A percentile compares a stretch with the other conserved stretches of the same genome.
phyloP scores from a whole-genome alignment of 148 eudicot species.

The Limonium bicolor region DNA sequence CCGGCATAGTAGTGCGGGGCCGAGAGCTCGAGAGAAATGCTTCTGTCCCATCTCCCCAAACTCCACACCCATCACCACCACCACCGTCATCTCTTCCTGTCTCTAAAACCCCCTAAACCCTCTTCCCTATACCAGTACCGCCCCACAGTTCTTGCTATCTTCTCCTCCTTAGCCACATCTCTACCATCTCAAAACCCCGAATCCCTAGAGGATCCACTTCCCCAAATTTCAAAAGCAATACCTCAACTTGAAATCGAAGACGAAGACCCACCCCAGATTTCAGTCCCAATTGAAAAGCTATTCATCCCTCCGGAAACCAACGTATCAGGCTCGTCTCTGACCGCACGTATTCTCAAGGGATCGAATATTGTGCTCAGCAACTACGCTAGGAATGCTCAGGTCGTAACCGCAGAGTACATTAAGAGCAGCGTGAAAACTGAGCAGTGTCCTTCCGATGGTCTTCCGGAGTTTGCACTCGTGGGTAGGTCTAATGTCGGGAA shows the following conservation, averaged over 20 bases:
- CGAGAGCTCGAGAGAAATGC: too few relatives aligned
- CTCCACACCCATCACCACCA: too few relatives aligned
- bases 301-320: slow-evolving; percentile 86
- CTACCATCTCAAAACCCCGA: too few relatives aligned
- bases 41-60: slow-evolving; percentile 16
- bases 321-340: slow-evolving; percentile 16
- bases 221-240: too few relatives aligned
- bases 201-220: background rate
- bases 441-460: slow-evolving; percentile 68
- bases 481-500: slow-evolving; percentile 97
- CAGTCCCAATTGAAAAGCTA: slow-evolving; percentile 47
- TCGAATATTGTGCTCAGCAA: slow-evolving; percentile 91
- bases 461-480: slow-evolving; percentile 94
- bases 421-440: slow-evolving; percentile 80
- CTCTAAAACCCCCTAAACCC: slow-evolving; percentile 23
- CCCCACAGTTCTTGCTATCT: slow-evolving; percentile 25
- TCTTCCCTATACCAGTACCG: slow-evolving; percentile 7
- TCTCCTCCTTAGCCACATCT: slow-evolving; percentile 24
- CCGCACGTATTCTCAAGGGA: slow-evolving; percentile 64
- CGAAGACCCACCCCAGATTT: slow-evolving; percentile 16
- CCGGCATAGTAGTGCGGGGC: too few relatives aligned
- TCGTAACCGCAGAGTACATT: slow-evolving; percentile 68
- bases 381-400: slow-evolving; percentile 60
- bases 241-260: slow-evolving; percentile 6
- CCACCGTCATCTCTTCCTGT: too few relatives aligned